Evolutionary conservation across 176 grass and related monocot species (phyloP), one percentile per base, ranked within the genome.

Genomic region (Alopecurus myosuroides): DNA sequence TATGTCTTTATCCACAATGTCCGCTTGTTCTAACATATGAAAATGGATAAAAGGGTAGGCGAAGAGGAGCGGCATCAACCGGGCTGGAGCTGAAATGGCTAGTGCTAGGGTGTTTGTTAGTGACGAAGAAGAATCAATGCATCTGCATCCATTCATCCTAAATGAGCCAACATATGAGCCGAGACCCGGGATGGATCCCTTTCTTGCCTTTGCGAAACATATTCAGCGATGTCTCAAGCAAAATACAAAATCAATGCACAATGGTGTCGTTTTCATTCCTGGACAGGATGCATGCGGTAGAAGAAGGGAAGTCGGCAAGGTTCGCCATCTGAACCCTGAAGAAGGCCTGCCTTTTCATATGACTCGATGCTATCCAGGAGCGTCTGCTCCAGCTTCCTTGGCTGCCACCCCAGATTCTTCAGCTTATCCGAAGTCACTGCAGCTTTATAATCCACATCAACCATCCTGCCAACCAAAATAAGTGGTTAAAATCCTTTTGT

Each of bases 381-480:
- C 23, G 11, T 82, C 63, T 85, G 77, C 41, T 77, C 50, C 2
- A 77, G 71, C 18, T 78, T 35, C 70, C 70, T 81, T 31, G 48
- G 66, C 5, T 29, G 77, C 88, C 88, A 89, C 1, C 88, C 82
- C 50, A 85, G 26, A 31, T 77, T 89, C 70, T 89, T 81, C 26
- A 85, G 34, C n/a, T 89, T 89, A 17, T 53, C 73, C 0, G 48
- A 86, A 17, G 25, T 53, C 40, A 83, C 6, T 28, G 4, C n/a
- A 41, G 5, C 10, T 49, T 31, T 36, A 19, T 23, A 48, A 23
- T 52, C 75, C 28, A 73, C 67, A n/a, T 80, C 80, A 49, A 74
- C 64, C 9, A 82, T 80, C 42, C 81, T 74, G 36, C 66, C 7
- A 10, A 50, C 36, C 5, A 10, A 33, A n/a, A 6, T 5, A 62